A percentile compares a stretch with the other conserved stretches of the same genome.
These are phyloP conservation scores for Mucor velutinosus DNA, from an alignment of 371 early-diverging fungal genomes.

Conservation along the genomic window DNA sequence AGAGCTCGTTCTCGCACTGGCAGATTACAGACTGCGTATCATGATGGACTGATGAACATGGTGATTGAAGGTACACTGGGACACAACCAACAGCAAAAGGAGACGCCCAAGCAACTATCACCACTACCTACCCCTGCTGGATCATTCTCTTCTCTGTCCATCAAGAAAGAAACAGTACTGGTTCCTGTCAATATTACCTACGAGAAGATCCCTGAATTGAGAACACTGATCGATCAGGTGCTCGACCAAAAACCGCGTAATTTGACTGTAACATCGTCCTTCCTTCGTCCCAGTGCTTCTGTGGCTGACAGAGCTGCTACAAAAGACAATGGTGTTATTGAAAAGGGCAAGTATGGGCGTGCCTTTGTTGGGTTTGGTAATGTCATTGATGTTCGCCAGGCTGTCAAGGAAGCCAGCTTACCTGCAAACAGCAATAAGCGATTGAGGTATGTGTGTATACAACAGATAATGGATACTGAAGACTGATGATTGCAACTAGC, in stretches of 20 bases:
- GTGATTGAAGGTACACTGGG: slow-evolving; percentile 45
- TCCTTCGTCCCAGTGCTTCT: slow-evolving; percentile 45
- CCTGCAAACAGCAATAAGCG: slow-evolving; percentile 12
- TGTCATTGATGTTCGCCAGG: slow-evolving; percentile 25
- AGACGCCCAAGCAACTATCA: slow-evolving; percentile 8
- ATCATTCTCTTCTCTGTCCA: slow-evolving; percentile 5
- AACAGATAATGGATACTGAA: not conserved
- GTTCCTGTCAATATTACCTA: slow-evolving; percentile 53
- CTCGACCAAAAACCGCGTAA: slow-evolving; percentile 47
- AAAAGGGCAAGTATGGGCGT: slow-evolving; percentile 49
- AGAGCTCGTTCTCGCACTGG: slow-evolving; percentile 52
- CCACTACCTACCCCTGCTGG: slow-evolving; percentile 4
- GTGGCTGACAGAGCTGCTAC: slow-evolving; percentile 36
- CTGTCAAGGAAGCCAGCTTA: slow-evolving; percentile 17
- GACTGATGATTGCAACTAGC: not conserved
- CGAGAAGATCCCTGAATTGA: slow-evolving; percentile 53
- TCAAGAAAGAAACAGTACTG: slow-evolving; percentile 31
- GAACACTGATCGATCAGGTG: slow-evolving; percentile 47
- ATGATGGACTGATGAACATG: slow-evolving; percentile 51
- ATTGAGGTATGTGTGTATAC: slow-evolving; percentile 9
- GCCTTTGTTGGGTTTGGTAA: slow-evolving; percentile 49
- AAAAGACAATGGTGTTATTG: slow-evolving; percentile 28
- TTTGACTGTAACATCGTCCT: slow-evolving; percentile 20
- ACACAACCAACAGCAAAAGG: slow-evolving; percentile 29
- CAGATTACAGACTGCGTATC: slow-evolving; percentile 38